Evolutionary conservation across 768 basidiomycete genomes (phyloP), one percentile per base, ranked within the genome.

Genomic region (Serendipita vermifera): DNA sequence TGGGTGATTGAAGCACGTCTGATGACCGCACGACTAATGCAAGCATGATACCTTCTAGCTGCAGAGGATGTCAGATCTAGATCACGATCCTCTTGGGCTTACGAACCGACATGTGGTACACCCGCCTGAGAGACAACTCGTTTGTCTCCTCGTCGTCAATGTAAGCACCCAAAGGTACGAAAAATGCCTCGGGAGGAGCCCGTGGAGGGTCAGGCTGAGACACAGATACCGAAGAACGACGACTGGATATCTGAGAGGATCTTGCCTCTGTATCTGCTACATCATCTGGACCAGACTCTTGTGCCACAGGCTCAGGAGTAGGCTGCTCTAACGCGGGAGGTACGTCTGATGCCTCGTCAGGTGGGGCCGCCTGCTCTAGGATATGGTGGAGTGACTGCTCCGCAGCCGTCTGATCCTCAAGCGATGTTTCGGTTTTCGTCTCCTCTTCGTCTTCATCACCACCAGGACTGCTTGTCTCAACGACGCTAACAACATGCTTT

Each of bases 51-150:
- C 46, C 46, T 41, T 41, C 39, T 26, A 41, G 17, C 39, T 41
- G 39, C 15, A 5, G 15, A 17, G 15, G 20, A 43, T n/a, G n/a
- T n/a, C n/a, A n/a, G 24, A 24, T 14, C 24, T 43, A 11, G 40
- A 14, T 11, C 9, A 9, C 40, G 24, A n/a, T 51, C 22, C 24
- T 20, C 46, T 22, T 14, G 15, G 29, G 15, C 24, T 20, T 6
- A 51, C 46, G 4, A 9, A 51, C 46, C 46, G 46, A 51, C 29
- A 51, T 51, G 46, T 51, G 46, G 31, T 51, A 51, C n/a, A 51
- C 46, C 29, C 46, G 20, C 15, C 46, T 20, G 15, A 51, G n/a
- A 9, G 27, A 22, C 15, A 51, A 29, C 22, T 51, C 46, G 20
- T 51, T 51, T 26, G 46, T 51, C 22, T 51, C 46, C 22, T 51